Percentiles rank a stretch among this genome's conserved stretches.
Conservation (phyloP, 139 green algal genomes). For the Chlorella sp. region DNA sequence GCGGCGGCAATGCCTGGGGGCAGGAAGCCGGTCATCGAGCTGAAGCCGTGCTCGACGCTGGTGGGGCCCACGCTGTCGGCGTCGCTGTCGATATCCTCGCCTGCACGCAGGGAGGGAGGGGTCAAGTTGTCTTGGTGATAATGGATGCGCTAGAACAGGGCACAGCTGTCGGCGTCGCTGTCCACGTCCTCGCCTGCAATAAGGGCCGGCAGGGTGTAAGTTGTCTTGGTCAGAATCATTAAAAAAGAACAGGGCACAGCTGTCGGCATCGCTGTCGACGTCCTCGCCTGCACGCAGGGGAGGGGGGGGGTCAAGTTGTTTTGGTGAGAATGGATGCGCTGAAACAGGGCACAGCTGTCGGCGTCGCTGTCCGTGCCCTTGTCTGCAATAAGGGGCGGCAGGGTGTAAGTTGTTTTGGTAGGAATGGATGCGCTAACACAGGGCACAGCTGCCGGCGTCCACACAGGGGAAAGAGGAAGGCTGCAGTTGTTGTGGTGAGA, state of each 20-base stretch:
- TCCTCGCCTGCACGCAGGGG: not conserved
- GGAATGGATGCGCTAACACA: too few relatives aligned
- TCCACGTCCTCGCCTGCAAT: too few relatives aligned
- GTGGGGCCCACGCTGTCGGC: not conserved
- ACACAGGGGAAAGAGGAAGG: not conserved
- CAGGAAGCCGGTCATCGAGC: not conserved
- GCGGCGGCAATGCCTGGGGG: too few relatives aligned
- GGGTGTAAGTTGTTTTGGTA: too few relatives aligned
- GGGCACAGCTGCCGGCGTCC: not conserved
- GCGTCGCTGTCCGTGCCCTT: too few relatives aligned
- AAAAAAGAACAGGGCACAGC: too few relatives aligned
- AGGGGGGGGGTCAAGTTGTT: not conserved
- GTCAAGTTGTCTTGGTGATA: not conserved
- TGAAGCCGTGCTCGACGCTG: not conserved
- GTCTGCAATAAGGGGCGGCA: too few relatives aligned
- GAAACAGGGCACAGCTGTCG: too few relatives aligned
- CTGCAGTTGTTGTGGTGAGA: not conserved
- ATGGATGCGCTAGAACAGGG: not conserved
- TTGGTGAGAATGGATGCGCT: not conserved
- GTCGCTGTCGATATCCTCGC: slow-evolving; percentile 7
- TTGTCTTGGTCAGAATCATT: too few relatives aligned
- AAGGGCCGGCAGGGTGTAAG: too few relatives aligned
- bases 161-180: too few relatives aligned
- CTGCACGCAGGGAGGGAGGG: not conserved
- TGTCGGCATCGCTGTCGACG: slow-evolving; percentile 17